These are phyloP conservation scores for Neltuma alba DNA, from an alignment of 306 rosid genomes.

Conservation along the genomic window DNA sequence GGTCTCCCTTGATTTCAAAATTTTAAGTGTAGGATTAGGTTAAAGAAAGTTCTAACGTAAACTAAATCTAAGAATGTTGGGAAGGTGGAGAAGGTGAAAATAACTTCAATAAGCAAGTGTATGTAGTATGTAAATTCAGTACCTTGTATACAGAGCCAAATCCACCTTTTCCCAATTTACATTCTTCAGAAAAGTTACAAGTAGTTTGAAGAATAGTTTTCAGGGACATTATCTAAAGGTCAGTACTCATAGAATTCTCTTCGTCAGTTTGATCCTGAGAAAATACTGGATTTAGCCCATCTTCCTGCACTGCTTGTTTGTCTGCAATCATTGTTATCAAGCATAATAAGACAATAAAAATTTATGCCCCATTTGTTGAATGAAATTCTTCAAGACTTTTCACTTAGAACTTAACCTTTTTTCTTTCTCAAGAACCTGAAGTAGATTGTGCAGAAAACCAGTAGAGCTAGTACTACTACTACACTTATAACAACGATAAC, in stretches of 20 bases:
- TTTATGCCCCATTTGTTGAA: not conserved
- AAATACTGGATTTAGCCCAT: slow-evolving; percentile 31
- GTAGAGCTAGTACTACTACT: not conserved
- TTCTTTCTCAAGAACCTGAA: slow-evolving; percentile 38
- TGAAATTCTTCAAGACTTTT: not conserved
- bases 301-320: slow-evolving; percentile 17
- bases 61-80: not conserved
- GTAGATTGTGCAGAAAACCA: slow-evolving; percentile 31
- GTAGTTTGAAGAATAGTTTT: slow-evolving; percentile 38
- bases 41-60: not conserved
- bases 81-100: not conserved
- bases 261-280: slow-evolving; percentile 29
- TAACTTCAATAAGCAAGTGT: not conserved
- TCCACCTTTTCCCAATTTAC: slow-evolving; percentile 51
- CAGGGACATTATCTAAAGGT: slow-evolving; percentile 46
- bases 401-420: slow-evolving; percentile 24
- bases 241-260: slow-evolving; percentile 30
- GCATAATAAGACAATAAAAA: not conserved
- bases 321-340: slow-evolving; percentile 24
- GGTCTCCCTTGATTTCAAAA: not conserved
- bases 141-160: slow-evolving; percentile 56
- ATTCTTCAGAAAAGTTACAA: slow-evolving; percentile 32
- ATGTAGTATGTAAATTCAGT: not conserved
- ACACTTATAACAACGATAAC: slow-evolving; percentile 18
- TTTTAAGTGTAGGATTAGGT: not conserved